Percentiles rank a stretch among this genome's conserved stretches.
These are phyloP conservation scores for Laburnicola sp. DNA, from an alignment of 2,329 filamentous ascomycete genomes.

Conservation along the genomic window DNA sequence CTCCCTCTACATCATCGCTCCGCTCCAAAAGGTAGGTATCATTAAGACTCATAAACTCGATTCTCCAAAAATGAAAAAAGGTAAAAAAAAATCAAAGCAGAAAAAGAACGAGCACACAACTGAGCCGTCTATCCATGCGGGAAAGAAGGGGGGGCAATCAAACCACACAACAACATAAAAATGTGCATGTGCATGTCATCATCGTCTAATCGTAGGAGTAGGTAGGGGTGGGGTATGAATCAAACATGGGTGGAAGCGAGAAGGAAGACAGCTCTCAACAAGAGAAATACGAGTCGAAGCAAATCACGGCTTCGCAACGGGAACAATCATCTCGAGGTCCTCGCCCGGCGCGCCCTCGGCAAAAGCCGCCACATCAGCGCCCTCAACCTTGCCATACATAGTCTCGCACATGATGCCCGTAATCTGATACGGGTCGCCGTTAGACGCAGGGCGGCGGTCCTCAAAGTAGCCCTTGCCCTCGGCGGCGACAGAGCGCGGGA, in stretches of 20 bases:
- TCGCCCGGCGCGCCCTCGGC: slow-evolving; percentile 31
- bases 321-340: slow-evolving; percentile 35
- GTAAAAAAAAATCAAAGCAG: too few relatives aligned
- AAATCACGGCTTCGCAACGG: slow-evolving; percentile 18
- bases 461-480: slow-evolving; percentile 97
- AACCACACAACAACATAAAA: too few relatives aligned
- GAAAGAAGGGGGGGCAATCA: too few relatives aligned
- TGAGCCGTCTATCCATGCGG: too few relatives aligned
- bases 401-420: slow-evolving; percentile 81
- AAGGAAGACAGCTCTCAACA: too few relatives aligned
- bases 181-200: too few relatives aligned
- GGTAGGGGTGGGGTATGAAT: background rate
- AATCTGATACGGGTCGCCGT: slow-evolving; percentile 84
- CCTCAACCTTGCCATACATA: slow-evolving; percentile 55
- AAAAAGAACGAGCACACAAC: too few relatives aligned
- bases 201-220: too few relatives aligned
- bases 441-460: slow-evolving; percentile 68
- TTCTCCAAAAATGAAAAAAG: too few relatives aligned
- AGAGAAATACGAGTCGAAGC: background rate
- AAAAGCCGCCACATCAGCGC: slow-evolving; percentile 51
- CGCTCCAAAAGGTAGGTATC: too few relatives aligned
- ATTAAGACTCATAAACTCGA: too few relatives aligned
- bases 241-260: background rate
- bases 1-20: too few relatives aligned
- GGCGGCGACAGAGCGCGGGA: slow-evolving; percentile 80